Conservation (phyloP, 2,329 filamentous ascomycete species). For the Xylariaceae sp. region DNA sequence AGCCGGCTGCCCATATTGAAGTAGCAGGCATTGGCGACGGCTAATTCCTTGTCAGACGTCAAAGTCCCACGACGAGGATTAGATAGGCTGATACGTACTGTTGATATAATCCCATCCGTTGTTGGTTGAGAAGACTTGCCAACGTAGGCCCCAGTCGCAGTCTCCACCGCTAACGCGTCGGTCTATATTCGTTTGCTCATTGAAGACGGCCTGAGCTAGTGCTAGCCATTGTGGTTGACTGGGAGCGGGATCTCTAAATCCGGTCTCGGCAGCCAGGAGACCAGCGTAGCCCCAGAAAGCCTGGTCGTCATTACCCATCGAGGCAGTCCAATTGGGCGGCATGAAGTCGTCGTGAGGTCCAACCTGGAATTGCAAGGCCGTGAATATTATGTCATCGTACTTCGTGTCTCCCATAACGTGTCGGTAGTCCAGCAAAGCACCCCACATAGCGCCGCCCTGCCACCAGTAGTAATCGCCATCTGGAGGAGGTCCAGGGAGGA, state of each 20-base stretch:
- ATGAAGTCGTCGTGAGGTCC: constrained; percentile 55
- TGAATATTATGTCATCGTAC: constrained; percentile 56
- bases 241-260: constrained; percentile 55
- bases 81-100: constrained; percentile 35
- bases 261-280: constrained; percentile 62
- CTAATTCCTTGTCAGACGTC: constrained; percentile 30
- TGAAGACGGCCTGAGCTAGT: constrained; percentile 66
- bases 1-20: constrained; percentile 66
- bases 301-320: constrained; percentile 66
- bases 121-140: constrained; percentile 74
- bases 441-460: constrained; percentile 67
- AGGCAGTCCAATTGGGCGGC: constrained; percentile 55
- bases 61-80: neutral
- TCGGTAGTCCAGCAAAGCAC: constrained; percentile 67
- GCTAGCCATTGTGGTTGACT: constrained; percentile 58
- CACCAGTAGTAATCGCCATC: constrained; percentile 67
- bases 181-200: constrained; percentile 53
- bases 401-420: constrained; percentile 60
- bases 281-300: constrained; percentile 66
- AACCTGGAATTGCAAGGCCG: constrained; percentile 56
- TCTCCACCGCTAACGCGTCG: constrained; percentile 56
- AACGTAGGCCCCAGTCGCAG: constrained; percentile 67
- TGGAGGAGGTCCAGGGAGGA: constrained; percentile 52
- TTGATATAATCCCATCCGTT: constrained; percentile 74
- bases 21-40: constrained; percentile 59